A percentile compares a stretch with the other conserved stretches of the same genome.
phyloP scores from a whole-genome alignment of 108 stramenopile genomes.

The Fragilariopsis cylindrus region DNA sequence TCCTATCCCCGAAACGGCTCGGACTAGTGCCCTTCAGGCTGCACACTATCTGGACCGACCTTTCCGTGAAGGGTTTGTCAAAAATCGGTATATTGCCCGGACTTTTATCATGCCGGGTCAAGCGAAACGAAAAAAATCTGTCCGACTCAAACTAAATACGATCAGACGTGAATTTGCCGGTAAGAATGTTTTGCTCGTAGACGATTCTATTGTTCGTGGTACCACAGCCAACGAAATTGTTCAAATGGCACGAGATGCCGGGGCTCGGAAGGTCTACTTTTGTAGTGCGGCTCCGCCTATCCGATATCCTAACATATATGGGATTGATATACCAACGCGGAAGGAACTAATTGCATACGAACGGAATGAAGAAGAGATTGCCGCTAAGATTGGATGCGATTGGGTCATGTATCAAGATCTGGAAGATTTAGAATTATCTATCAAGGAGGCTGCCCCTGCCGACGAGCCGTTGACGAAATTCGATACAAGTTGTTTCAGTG shows the following conservation, averaged over 20 bases:
- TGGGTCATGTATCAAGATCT: constrained; percentile 86
- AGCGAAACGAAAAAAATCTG: constrained; percentile 92
- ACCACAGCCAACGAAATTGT: constrained; percentile 97
- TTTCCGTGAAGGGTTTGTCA: constrained; percentile 98
- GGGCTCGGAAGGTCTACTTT: constrained; percentile 95
- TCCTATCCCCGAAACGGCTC: constrained; percentile 97
- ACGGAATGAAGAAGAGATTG: constrained; percentile 86
- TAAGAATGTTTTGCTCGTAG: constrained; percentile 91
- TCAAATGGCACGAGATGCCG: constrained; percentile 98
- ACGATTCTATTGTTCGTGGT: constrained; percentile 98
- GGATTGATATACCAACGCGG: constrained; percentile 97
- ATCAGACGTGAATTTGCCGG: constrained; percentile 93
- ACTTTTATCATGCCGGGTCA: constrained; percentile 99
- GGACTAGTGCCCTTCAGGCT: constrained; percentile 93
- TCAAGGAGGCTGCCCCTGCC: constrained; percentile 33
- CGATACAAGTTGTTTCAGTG: constrained; percentile 97
- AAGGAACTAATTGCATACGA: constrained; percentile 94
- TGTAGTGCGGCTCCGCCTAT: constrained; percentile 96
- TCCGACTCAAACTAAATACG: constrained; percentile 98
- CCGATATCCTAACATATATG: constrained; percentile 98
- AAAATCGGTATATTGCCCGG: constrained; percentile 98
- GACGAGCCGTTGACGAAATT: constrained; percentile 48
- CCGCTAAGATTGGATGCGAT: constrained; percentile 90
- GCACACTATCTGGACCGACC: constrained; percentile 85
- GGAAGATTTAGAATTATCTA: constrained; percentile 75